A percentile compares a stretch with the other conserved stretches of the same genome.
Conservation (phyloP, 176 grass and related monocot species). For the Tillandsia fasciculata region DNA sequence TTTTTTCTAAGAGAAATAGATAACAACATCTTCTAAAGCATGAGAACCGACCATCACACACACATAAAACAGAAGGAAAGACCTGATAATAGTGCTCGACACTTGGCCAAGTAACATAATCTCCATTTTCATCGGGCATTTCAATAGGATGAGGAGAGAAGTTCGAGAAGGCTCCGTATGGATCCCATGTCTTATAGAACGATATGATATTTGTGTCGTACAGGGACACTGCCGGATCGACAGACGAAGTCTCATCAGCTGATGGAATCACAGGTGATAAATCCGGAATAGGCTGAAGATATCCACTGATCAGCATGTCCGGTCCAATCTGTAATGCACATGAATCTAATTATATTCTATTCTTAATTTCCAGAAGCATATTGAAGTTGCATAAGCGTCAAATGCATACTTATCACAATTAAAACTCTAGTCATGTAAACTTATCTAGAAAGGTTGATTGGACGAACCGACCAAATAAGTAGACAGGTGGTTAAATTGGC, state of each 20-base stretch:
- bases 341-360: no score
- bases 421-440: no score
- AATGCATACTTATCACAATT: no score
- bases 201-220: slow-evolving; percentile 89
- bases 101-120: slow-evolving; percentile 45
- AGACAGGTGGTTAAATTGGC: no score
- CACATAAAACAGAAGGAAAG: background rate
- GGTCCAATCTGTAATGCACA: slow-evolving; percentile 47
- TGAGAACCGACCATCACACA: background rate
- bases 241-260: slow-evolving; percentile 45
- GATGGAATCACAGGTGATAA: slow-evolving; percentile 82
- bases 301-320: slow-evolving; percentile 93
- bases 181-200: slow-evolving; percentile 97
- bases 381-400: no score
- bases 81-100: slow-evolving; percentile 99
- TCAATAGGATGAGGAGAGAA: slow-evolving; percentile 75
- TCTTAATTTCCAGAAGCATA: no score
- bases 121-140: slow-evolving; percentile 53
- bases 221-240: slow-evolving; percentile 72
- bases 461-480: no score
- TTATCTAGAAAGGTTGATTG: no score
- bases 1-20: no score
- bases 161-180: slow-evolving; percentile 92
- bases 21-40: background rate
- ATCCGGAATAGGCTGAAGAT: slow-evolving; percentile 87